Percentiles rank a stretch among this genome's conserved stretches.
phyloP scores from a whole-genome alignment of 2,329 filamentous ascomycete genomes.

The Cyphellophora europaea region DNA sequence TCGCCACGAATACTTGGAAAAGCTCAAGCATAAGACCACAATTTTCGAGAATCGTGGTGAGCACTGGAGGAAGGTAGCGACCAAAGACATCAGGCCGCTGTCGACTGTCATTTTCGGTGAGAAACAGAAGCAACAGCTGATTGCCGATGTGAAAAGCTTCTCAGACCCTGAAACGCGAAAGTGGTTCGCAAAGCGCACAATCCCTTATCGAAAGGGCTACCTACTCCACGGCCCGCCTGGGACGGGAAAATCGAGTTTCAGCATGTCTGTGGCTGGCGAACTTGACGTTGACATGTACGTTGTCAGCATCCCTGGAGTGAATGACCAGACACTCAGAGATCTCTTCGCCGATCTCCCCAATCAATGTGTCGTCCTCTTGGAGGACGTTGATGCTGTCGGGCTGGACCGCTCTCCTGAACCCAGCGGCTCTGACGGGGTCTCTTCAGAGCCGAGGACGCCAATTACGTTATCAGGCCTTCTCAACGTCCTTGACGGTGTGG shows the following conservation, averaged over 20 bases:
- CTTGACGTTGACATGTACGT: slow-evolving; percentile 60
- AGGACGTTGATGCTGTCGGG: slow-evolving; percentile 60
- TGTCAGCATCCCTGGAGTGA: slow-evolving; percentile 50
- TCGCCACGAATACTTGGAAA: too few species aligned
- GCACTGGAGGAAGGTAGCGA: slow-evolving; percentile 17
- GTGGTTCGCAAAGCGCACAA: slow-evolving; percentile 33
- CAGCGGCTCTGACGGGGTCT: too few species aligned
- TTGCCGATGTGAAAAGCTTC: slow-evolving; percentile 69
- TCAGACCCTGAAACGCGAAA: slow-evolving; percentile 28
- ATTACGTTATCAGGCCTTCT: slow-evolving; percentile 70
- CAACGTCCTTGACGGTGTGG: slow-evolving; percentile 75
- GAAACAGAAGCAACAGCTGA: slow-evolving; percentile 56
- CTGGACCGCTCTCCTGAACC: slow-evolving; percentile 22
- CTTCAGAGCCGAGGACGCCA: too few species aligned
- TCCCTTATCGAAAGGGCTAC: slow-evolving; percentile 68
- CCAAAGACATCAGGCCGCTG: slow-evolving; percentile 49
- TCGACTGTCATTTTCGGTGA: slow-evolving; percentile 65
- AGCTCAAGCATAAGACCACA: too few species aligned
- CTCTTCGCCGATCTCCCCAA: slow-evolving; percentile 54
- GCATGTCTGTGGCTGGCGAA: slow-evolving; percentile 55
- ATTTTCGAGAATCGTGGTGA: too few species aligned
- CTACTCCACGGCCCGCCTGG: slow-evolving; percentile 69
- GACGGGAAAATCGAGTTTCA: slow-evolving; percentile 66
- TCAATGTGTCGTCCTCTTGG: slow-evolving; percentile 57
- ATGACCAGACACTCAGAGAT: slow-evolving; percentile 49